Evolutionary conservation across 352 stramenopile genomes (phyloP).

Genomic region (Phytopythium litorale): DNA sequence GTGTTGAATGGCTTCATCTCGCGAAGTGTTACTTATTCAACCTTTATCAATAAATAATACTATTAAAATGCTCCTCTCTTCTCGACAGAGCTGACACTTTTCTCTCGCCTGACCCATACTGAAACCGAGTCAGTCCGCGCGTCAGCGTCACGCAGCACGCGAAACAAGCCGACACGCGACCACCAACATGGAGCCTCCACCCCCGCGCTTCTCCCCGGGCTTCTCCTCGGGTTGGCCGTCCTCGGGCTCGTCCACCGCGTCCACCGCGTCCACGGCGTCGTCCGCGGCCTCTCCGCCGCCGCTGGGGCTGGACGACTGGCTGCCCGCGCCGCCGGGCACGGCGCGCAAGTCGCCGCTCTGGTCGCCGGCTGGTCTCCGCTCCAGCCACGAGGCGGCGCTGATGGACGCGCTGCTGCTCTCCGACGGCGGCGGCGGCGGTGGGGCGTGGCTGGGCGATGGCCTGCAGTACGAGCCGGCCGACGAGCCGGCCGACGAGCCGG

Average conservation of each 20-base stretch:
- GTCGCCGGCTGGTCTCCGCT: slow-evolving; percentile 7
- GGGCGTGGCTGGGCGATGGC: slow-evolving; percentile 5
- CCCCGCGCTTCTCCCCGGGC: no score
- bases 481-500: neutral
- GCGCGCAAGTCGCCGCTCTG: slow-evolving; percentile 10
- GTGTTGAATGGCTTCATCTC: no score
- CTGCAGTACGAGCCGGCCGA: slow-evolving; percentile 7
- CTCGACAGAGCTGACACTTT: no score
- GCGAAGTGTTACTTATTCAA: no score
- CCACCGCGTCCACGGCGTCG: neutral
- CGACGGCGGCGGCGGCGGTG: neutral
- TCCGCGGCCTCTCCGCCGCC: neutral
- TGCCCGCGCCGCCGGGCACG: neutral
- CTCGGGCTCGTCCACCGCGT: neutral
- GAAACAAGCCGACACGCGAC: no score
- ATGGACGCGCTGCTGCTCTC: slow-evolving; percentile 16
- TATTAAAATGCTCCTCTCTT: no score
- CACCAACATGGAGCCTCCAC: no score
- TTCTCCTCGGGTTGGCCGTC: slow-evolving; percentile 14
- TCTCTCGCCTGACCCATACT: no score
- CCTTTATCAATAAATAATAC: no score
- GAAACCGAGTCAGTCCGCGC: no score
- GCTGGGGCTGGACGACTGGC: slow-evolving; percentile 17
- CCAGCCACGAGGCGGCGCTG: slow-evolving; percentile 15
- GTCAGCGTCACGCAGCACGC: no score